phyloP scores from a whole-genome alignment of 192 early-diverging fungal genomes.

The Backusella mclennaniae region DNA sequence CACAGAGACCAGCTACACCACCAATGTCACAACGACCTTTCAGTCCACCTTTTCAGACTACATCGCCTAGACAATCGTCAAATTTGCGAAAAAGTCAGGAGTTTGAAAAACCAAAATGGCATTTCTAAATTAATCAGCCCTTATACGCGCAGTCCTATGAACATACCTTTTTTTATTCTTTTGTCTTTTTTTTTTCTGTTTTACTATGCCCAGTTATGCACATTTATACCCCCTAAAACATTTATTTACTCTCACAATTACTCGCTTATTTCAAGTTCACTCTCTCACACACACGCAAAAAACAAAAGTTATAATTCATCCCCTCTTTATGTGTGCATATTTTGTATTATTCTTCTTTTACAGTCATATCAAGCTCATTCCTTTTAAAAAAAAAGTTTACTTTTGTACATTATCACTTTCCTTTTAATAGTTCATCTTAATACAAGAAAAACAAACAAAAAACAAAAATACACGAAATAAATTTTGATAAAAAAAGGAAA shows the following conservation, averaged over 20 bases:
- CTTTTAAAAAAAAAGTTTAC: not conserved
- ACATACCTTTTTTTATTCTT: not conserved
- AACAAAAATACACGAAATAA: not conserved
- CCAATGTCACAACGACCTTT: not conserved
- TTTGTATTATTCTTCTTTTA: conserved; percentile 4
- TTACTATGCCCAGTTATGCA: not conserved
- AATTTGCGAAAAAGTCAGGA: conserved; percentile 10
- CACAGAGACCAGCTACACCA: not conserved
- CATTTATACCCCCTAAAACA: not conserved
- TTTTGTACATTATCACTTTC: conserved; percentile 1
- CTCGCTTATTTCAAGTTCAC: not conserved
- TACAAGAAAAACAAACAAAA: not conserved
- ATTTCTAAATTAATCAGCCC: conserved; percentile 10
- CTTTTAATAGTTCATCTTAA: not conserved
- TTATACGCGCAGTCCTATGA: not conserved
- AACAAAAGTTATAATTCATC: not conserved
- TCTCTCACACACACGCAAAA: not conserved
- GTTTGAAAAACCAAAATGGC: conserved; percentile 15
- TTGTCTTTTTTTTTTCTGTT: not conserved
- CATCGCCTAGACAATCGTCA: conserved; percentile 9
- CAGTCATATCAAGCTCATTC: conserved; percentile 1
- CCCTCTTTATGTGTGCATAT: not conserved
- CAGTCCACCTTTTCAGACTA: not conserved
- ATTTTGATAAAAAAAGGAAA: not conserved
- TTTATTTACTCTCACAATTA: not conserved